Conservation (phyloP, 225 moss, liverwort and hornwort genomes). For the Lunularia cruciata region DNA sequence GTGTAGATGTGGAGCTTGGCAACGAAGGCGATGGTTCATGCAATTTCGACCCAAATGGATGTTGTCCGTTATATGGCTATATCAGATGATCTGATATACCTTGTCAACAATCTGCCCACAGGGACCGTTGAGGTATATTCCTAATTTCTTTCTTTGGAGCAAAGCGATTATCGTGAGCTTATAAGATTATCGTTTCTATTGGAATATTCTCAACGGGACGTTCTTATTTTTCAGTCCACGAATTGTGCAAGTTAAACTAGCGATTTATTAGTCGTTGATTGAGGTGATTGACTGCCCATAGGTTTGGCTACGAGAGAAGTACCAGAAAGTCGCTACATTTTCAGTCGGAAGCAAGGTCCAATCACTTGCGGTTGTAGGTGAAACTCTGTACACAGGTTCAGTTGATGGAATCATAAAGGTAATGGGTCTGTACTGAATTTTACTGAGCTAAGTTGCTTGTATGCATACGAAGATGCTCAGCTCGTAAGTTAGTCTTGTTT, state of each 20-base stretch:
- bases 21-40: constrained; percentile 35
- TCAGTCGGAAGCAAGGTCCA: constrained; percentile 47
- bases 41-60: constrained; percentile 44
- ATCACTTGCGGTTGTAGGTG: constrained; percentile 42
- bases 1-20: constrained; percentile 45
- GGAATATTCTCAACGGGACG: no score
- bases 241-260: not conserved
- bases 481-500: no score
- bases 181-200: no score
- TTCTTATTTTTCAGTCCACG: no score
- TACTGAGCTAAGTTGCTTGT: not conserved
- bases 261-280: no score
- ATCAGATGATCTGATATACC: constrained; percentile 52
- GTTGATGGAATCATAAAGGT: constrained; percentile 57
- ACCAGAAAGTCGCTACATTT: constrained; percentile 45
- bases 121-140: constrained; percentile 50
- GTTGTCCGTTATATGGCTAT: constrained; percentile 51
- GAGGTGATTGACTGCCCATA: constrained; percentile 8
- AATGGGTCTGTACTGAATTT: constrained; percentile 6
- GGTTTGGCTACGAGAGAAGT: constrained; percentile 51
- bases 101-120: constrained; percentile 39
- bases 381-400: constrained; percentile 48
- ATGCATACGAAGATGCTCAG: no score
- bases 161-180: no score
- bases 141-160: not conserved